Conservation (phyloP, 2,329 filamentous ascomycete species). For the Penicillium polonicum region DNA sequence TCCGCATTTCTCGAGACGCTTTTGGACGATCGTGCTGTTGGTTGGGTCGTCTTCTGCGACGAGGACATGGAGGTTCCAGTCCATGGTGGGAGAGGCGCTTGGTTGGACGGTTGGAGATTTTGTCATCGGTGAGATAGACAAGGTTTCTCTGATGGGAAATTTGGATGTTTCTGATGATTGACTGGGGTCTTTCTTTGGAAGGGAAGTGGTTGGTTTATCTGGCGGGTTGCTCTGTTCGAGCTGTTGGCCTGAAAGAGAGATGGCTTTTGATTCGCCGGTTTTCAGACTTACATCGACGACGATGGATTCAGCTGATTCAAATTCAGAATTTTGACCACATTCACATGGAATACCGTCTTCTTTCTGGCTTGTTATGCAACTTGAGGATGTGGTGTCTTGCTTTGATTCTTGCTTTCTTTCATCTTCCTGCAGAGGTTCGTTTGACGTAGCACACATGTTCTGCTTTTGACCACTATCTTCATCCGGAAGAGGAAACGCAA, state of each 20-base stretch:
- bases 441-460: neutral
- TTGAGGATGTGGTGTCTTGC: neutral
- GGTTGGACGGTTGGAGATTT: neutral
- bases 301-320: neutral
- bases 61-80: constrained; percentile 52
- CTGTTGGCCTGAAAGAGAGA: constrained; percentile 11
- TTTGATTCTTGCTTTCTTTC: neutral
- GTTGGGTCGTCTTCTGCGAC: constrained; percentile 87
- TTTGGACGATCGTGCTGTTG: constrained; percentile 78
- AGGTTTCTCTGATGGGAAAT: neutral
- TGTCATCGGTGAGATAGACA: neutral
- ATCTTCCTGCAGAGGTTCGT: neutral
- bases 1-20: constrained; percentile 73
- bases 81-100: neutral
- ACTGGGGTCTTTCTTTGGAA: neutral
- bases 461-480: constrained; percentile 23
- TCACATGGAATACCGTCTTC: constrained; percentile 7
- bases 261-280: constrained; percentile 12
- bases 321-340: constrained; percentile 10
- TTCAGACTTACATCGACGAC: constrained; percentile 15
- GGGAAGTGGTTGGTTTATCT: neutral
- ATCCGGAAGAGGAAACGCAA: constrained; percentile 68
- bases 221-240: neutral
- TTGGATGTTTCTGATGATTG: neutral
- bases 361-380: neutral